These are phyloP conservation scores for Ganoderma meredithae DNA, from an alignment of 1,284 basidiomycete genomes.

Conservation along the genomic window DNA sequence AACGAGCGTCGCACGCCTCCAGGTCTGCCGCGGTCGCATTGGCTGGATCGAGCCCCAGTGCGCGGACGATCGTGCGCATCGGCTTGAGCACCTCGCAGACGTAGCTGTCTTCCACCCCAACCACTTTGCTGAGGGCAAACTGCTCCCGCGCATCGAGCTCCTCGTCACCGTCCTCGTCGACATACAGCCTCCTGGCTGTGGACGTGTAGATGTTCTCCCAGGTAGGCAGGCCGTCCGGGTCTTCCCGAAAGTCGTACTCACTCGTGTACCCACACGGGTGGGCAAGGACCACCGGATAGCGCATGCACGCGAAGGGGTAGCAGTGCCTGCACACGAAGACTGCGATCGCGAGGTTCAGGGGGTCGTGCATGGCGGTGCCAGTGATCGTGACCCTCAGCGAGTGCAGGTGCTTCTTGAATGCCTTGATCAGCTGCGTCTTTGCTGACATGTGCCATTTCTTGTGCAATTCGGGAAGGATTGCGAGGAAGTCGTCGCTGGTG, in stretches of 20 bases:
- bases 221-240: neutral
- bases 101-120: neutral
- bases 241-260: neutral
- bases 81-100: neutral
- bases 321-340: constrained; percentile 6
- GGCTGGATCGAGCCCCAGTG: neutral
- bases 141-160: neutral
- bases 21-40: neutral
- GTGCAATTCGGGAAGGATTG: neutral
- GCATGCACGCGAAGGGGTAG: neutral
- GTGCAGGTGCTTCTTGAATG: neutral
- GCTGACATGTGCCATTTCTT: neutral
- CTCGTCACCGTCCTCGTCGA: neutral
- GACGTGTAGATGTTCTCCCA: neutral
- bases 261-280: neutral
- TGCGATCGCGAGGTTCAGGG: constrained; percentile 18
- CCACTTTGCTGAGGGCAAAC: neutral
- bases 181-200: neutral
- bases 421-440: constrained; percentile 4
- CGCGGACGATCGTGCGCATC: neutral
- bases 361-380: constrained; percentile 1
- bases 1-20: constrained; percentile 1
- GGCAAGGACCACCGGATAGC: constrained; percentile 9
- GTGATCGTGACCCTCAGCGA: neutral
- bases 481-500: constrained; percentile 5